phyloP scores from a whole-genome alignment of 148 eudicot genomes.

The Nepenthes mirabilis region DNA sequence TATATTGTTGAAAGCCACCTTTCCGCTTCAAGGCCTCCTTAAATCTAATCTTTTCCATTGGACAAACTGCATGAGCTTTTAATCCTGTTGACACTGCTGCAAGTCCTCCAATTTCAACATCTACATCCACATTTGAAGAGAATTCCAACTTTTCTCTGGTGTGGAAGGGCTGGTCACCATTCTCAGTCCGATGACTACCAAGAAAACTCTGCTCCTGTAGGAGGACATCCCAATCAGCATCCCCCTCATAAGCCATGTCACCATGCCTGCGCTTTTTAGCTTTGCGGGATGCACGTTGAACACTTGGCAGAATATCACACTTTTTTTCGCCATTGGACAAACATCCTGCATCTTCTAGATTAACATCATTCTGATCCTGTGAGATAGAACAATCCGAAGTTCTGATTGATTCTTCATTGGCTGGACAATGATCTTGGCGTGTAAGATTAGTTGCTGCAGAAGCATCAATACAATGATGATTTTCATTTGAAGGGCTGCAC shows the following conservation, averaged over 20 bases:
- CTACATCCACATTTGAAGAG: conserved; percentile 19
- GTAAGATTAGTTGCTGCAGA: conserved; percentile 13
- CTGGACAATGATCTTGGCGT: conserved; percentile 12
- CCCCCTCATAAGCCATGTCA: conserved; percentile 97
- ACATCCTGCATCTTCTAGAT: conserved; percentile 21
- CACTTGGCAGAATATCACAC: conserved; percentile 16
- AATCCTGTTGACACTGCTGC: conserved; percentile 88
- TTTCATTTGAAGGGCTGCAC: conserved; percentile 9
- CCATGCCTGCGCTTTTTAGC: conserved; percentile 70
- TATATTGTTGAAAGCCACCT: conserved; percentile 77
- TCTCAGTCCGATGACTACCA: conserved; percentile 22
- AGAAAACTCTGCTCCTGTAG: conserved; percentile 39
- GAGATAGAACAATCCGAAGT: conserved; percentile 22
- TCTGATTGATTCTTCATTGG: conserved; percentile 32
- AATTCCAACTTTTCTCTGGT: conserved; percentile 27
- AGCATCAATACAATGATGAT: conserved; percentile 14
- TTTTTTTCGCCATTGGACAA: conserved; percentile 20
- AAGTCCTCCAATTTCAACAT: conserved; percentile 41
- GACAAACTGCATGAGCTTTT: conserved; percentile 64
- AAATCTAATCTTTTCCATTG: conserved; percentile 81
- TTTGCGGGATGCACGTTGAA: conserved; percentile 53
- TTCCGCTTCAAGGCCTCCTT: conserved; percentile 80
- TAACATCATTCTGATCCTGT: conserved; percentile 27
- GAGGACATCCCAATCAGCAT: conserved; percentile 69
- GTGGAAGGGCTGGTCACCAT: conserved; percentile 24